Evolutionary conservation across 2,329 filamentous ascomycete genomes (phyloP), one percentile per base, ranked within the genome.

Genomic region (Phaeophleospora eucalypticola): DNA sequence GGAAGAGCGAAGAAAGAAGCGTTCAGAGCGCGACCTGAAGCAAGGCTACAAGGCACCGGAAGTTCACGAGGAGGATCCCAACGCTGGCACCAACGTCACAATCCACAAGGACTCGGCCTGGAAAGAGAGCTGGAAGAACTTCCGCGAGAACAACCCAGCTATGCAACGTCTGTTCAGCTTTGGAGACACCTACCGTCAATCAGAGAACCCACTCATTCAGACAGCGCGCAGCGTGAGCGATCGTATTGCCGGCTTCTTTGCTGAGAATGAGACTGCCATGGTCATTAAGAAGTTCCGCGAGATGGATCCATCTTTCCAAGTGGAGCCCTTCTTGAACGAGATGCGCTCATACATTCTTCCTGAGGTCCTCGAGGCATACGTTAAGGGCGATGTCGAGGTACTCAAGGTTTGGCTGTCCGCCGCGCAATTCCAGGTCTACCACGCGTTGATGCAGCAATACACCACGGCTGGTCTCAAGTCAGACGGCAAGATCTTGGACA

Each of bases 41-140:
- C 41, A 55, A 40, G 61, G 59, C 21, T 50, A 49, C 38, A 59
- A 72, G 67, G 37, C 56, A 39, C 59, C 68, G 1, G 82, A 89
- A 63, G 79, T 83, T 4, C 71, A 84, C 64, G 81, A 87, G 46
- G 93, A 95, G 68, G 85, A 97, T 65, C 89, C 88, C 57, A 96
- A 93, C 48, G 93, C 93, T 49, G 93, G 93, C 50, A 95, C 90
- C 47, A 94, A 95, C 64, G 75, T 98, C 40, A 97, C 91, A 0
- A 68, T 98, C 0, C 93, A 98, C 77, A 98, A 98, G 71, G 93
- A 98, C 60, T 84, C 93, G 12, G 87, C 87, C 17, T 97, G 91
- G 89, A 96, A 95, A 72, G 91, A 97, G 68, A 89, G 89, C n/a
- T 98, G 93, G 93, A 82, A 85, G 61, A 87, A 93, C 42, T 98